A percentile compares a stretch with the other conserved stretches of the same genome.
Evolutionary conservation across 1,284 basidiomycete species (phyloP).

Genomic region (Ustilago sp.): DNA sequence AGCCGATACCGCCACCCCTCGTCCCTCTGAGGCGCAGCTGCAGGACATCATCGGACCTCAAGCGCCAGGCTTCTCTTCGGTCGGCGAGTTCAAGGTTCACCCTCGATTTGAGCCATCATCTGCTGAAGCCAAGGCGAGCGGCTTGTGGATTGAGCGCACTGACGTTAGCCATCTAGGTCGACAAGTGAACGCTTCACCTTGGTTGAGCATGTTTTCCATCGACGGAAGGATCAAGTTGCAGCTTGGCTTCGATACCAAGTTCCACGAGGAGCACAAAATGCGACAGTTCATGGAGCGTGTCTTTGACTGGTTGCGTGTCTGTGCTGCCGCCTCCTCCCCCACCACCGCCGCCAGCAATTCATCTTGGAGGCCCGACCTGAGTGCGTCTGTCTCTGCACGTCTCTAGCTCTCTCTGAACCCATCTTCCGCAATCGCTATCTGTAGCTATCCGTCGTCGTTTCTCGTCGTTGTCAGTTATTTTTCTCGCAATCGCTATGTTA

Average conservation of each 20-base stretch:
- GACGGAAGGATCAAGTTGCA: constrained; percentile 39
- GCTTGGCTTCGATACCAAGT: constrained; percentile 42
- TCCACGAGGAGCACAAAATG: constrained; percentile 35
- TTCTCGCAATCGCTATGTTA: not conserved
- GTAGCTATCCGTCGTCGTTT: not conserved
- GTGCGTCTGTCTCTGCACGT: constrained; percentile 20
- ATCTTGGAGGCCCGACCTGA: not conserved
- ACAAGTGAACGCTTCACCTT: constrained; percentile 47
- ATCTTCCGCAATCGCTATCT: not conserved
- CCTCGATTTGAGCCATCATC: constrained; percentile 22
- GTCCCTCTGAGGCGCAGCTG: constrained; percentile 3
- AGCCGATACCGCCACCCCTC: not conserved
- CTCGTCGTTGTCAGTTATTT: not conserved
- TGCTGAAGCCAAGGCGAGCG: constrained; percentile 4
- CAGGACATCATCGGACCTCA: constrained; percentile 29
- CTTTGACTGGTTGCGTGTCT: constrained; percentile 24
- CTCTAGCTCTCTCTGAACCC: constrained; percentile 3
- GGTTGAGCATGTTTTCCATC: constrained; percentile 40
- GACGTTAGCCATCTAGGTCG: constrained; percentile 29
- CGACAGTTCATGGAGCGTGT: constrained; percentile 19
- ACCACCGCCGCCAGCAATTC: not conserved
- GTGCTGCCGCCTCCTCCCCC: constrained; percentile 20
- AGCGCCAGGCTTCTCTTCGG: constrained; percentile 34
- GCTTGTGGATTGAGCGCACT: constrained; percentile 25
- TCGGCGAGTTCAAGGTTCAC: constrained; percentile 10